A percentile compares a stretch with the other conserved stretches of the same genome.
phyloP scores from a whole-genome alignment of 2,329 filamentous ascomycete genomes.

The Penicillium sp. region DNA sequence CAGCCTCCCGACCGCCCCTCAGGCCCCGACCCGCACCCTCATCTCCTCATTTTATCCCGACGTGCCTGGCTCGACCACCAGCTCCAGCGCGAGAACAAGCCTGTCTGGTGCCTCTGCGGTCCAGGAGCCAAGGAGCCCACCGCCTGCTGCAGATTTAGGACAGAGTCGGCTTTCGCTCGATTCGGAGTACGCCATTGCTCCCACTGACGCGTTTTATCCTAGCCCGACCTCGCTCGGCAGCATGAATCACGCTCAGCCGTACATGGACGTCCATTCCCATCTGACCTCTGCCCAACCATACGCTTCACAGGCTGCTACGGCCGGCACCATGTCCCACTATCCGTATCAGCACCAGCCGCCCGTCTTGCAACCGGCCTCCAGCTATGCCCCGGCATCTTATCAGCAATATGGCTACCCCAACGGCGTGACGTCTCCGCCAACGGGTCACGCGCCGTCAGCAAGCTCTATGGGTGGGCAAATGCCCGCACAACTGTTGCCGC shows the following conservation, averaged over 20 bases:
- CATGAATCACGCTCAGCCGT: slow-evolving; percentile 83
- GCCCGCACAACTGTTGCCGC: slow-evolving; percentile 72
- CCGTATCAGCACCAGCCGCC: slow-evolving; percentile 71
- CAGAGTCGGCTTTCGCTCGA: slow-evolving; percentile 42
- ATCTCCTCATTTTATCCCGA: slow-evolving; percentile 62
- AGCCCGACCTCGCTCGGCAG: slow-evolving; percentile 45
- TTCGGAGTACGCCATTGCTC: slow-evolving; percentile 41
- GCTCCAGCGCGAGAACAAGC: slow-evolving; percentile 59
- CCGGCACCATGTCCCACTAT: slow-evolving; percentile 74
- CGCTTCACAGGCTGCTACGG: slow-evolving; percentile 75
- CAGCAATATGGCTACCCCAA: slow-evolving; percentile 74
- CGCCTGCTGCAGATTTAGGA: slow-evolving; percentile 59
- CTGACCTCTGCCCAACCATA: slow-evolving; percentile 77
- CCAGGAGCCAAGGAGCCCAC: slow-evolving; percentile 69
- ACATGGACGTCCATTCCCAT: slow-evolving; percentile 84
- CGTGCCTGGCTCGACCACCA: slow-evolving; percentile 43
- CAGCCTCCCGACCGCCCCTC: slow-evolving; percentile 67
- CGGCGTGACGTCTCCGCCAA: slow-evolving; percentile 79
- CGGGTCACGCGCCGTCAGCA: slow-evolving; percentile 68
- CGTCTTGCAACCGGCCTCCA: slow-evolving; percentile 72
- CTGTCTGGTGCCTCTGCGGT: slow-evolving; percentile 58
- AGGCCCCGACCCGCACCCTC: slow-evolving; percentile 66
- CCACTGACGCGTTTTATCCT: slow-evolving; percentile 47
- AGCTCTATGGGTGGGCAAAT: slow-evolving; percentile 69
- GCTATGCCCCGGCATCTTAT: slow-evolving; percentile 69